These are phyloP conservation scores for Styphnolobium japonicum DNA, from an alignment of 306 rosid species.

Conservation along the genomic window DNA sequence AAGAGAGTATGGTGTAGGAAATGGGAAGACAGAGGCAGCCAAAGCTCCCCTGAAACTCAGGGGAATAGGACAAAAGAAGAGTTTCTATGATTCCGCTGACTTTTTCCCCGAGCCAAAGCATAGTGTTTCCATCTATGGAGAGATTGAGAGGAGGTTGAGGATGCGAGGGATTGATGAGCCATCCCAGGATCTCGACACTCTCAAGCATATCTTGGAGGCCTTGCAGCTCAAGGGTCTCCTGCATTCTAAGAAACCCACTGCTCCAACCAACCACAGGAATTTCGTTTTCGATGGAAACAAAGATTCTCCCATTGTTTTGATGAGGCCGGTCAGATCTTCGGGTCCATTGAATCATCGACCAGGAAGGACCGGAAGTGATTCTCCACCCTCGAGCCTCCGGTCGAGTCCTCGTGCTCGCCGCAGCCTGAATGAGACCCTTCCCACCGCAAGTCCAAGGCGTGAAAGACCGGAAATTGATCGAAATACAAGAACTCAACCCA, in stretches of 20 bases:
- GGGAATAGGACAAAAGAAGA: slow-evolving; percentile 67
- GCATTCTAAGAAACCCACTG: slow-evolving; percentile 49
- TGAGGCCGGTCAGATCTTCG: slow-evolving; percentile 56
- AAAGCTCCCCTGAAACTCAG: slow-evolving; percentile 36
- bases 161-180: slow-evolving; percentile 81
- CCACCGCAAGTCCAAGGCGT: slow-evolving; percentile 39
- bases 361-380: slow-evolving; percentile 45
- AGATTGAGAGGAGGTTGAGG: slow-evolving; percentile 67
- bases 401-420: slow-evolving; percentile 46
- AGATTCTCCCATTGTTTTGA: slow-evolving; percentile 69
- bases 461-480: slow-evolving; percentile 40
- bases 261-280: slow-evolving; percentile 39
- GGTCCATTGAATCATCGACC: slow-evolving; percentile 26
- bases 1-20: slow-evolving; percentile 21
- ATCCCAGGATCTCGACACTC: slow-evolving; percentile 66
- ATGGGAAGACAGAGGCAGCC: slow-evolving; percentile 26
- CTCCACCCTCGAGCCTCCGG: slow-evolving; percentile 43
- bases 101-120: slow-evolving; percentile 81
- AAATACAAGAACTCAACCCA: slow-evolving; percentile 33
- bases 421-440: slow-evolving; percentile 20
- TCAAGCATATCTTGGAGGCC: slow-evolving; percentile 78
- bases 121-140: slow-evolving; percentile 50
- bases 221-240: slow-evolving; percentile 89
- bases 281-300: slow-evolving; percentile 37
- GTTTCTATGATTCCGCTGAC: slow-evolving; percentile 79